phyloP scores from a whole-genome alignment of 2,329 filamentous ascomycete genomes.

The Aspergillus ochraceoroseus region DNA sequence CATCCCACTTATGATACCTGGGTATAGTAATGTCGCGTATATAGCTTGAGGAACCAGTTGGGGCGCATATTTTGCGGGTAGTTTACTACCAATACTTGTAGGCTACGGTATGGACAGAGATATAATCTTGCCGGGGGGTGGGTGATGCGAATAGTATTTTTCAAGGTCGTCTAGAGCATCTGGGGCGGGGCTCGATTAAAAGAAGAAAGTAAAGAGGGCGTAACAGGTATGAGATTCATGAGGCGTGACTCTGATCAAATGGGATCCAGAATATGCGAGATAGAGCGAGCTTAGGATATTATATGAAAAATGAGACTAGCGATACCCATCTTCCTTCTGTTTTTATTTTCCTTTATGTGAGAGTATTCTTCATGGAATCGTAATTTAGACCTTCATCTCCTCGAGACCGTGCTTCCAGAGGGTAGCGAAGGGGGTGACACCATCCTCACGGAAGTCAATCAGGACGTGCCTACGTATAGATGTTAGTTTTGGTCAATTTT shows the following conservation, averaged over 20 bases:
- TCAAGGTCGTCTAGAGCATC: background rate
- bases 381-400: constrained; percentile 79
- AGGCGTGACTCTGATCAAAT: constrained; percentile 36
- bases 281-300: constrained; percentile 19
- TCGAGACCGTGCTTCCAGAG: constrained; percentile 93
- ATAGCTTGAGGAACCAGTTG: too few relatives aligned
- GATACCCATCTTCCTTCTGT: constrained; percentile 18
- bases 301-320: constrained; percentile 14
- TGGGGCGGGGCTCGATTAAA: background rate
- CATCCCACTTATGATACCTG: background rate
- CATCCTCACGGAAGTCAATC: constrained; percentile 97
- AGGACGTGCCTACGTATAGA: constrained; percentile 83
- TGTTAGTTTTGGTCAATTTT: too few relatives aligned
- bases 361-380: constrained; percentile 17
- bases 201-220: constrained; percentile 7
- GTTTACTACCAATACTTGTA: too few relatives aligned
- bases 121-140: too few relatives aligned
- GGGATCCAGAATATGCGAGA: constrained; percentile 29
- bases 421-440: constrained; percentile 79
- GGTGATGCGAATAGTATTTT: background rate
- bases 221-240: constrained; percentile 34
- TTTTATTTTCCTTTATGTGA: constrained; percentile 24
- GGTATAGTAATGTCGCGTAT: too few relatives aligned
- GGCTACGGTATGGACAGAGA: background rate
- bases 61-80: too few relatives aligned